Evolutionary conservation across 257 asterid genomes (phyloP).

Genomic region (Ballota nigra): DNA sequence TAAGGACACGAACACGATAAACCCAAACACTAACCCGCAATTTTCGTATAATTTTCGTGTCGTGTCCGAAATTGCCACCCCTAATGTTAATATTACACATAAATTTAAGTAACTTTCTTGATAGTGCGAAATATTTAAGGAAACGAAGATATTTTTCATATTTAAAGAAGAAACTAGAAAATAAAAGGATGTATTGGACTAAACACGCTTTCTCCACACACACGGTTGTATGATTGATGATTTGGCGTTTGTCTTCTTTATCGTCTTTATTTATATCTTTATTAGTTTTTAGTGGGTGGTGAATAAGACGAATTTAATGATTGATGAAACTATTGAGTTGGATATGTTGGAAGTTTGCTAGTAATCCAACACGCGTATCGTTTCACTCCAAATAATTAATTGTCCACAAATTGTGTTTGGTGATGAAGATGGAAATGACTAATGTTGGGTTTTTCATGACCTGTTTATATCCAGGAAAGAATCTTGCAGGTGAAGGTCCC

Average conservation of each 20-base stretch:
- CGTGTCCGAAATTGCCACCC: too few relatives aligned
- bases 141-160: not conserved
- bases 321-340: constrained; percentile 6
- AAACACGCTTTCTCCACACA: not conserved
- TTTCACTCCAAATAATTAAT: not conserved
- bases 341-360: constrained; percentile 9
- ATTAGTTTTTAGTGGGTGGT: not conserved
- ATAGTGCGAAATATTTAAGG: not conserved
- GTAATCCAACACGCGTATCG: not conserved
- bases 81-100: too few relatives aligned
- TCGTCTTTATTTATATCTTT: too few relatives aligned
- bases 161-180: not conserved
- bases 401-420: not conserved
- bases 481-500: too few relatives aligned
- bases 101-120: too few relatives aligned
- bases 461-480: too few relatives aligned
- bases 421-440: not conserved
- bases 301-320: not conserved
- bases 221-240: constrained; percentile 9
- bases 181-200: not conserved
- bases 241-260: not conserved
- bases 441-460: too few relatives aligned
- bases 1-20: too few relatives aligned
- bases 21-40: too few relatives aligned
- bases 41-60: too few relatives aligned